Percentiles rank a stretch among this genome's conserved stretches.
phyloP scores from a whole-genome alignment of 176 grass and related monocot genomes.

The Aegilops speltoides region DNA sequence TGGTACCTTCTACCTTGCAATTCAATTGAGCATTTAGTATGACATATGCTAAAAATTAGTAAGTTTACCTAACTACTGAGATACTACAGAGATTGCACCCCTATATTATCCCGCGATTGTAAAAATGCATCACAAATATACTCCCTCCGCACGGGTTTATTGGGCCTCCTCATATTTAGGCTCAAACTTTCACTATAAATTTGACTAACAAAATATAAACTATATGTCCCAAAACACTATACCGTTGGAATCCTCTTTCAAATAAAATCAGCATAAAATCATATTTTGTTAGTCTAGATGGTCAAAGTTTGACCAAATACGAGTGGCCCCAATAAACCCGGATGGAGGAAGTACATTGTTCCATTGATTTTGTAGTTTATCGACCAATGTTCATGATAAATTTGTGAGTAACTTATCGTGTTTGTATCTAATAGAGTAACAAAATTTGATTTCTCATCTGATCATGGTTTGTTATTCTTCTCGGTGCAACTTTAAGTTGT shows the following conservation, averaged over 20 bases:
- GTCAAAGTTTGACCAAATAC: no score
- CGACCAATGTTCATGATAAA: neutral
- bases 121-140: neutral
- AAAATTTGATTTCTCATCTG: neutral
- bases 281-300: no score
- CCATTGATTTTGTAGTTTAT: conserved; percentile 11
- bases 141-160: no score
- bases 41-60: neutral
- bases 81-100: neutral
- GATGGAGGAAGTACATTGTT: neutral
- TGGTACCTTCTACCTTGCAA: neutral
- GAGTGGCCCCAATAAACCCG: no score
- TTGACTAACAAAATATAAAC: no score
- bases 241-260: no score
- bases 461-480: conserved; percentile 1
- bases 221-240: no score
- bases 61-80: neutral
- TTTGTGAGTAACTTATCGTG: neutral
- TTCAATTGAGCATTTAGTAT: neutral
- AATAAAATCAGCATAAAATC: no score
- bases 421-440: neutral
- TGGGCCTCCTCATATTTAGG: no score
- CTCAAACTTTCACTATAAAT: no score
- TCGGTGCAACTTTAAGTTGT: conserved; percentile 10
- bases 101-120: neutral